Evolutionary conservation across 441 rosid genomes (phyloP), one percentile per base, ranked within the genome.

Genomic region (Mallotus japonicus): DNA sequence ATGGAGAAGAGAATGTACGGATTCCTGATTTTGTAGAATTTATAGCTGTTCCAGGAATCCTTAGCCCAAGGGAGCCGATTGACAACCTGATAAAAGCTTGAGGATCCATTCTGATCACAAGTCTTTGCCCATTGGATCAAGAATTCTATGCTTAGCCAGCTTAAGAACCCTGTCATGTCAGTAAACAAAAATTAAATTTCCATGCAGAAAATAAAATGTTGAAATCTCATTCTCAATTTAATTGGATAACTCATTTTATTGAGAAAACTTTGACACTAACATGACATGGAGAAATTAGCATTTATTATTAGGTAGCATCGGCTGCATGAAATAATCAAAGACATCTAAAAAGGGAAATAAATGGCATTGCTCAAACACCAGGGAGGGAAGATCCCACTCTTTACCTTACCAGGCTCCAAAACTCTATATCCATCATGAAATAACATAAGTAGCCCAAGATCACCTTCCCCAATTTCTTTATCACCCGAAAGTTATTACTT

Each of bases 11-110:
- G 62, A 79, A 74, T 72, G 85, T 82, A 46, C 73, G 87, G 67
- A 85, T 80, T 81, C 85, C 90, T 62, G 83, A 76, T 55, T 78
- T 81, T 58, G 81, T 73, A 20, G 91, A 74, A 79, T 70, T 83
- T 60, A 83, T 71, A 55, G 81, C 73, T 57, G 87, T 37, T 75
- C 84, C 85, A 32, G 91, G 88, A 81, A 85, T 76, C 85, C 96
- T 86, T 65, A 94, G 83, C 78, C 96, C 95, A 56, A 94, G 88
- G 75, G 97, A 89, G 80, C 92, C 89, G 24, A 92, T 76, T n/a
- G 98, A 94, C 75, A 94, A 79, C 83, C 96, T 92, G 80, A 87
- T 90, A 79, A 94, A 94, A 80, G 95, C 95, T 83, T 92, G 96
- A 44, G 98, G 98, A 84, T 94, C 98, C 98, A 94, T 92, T 70